phyloP scores from a whole-genome alignment of 2,329 filamentous ascomycete species.

The Calonectria crousiana region DNA sequence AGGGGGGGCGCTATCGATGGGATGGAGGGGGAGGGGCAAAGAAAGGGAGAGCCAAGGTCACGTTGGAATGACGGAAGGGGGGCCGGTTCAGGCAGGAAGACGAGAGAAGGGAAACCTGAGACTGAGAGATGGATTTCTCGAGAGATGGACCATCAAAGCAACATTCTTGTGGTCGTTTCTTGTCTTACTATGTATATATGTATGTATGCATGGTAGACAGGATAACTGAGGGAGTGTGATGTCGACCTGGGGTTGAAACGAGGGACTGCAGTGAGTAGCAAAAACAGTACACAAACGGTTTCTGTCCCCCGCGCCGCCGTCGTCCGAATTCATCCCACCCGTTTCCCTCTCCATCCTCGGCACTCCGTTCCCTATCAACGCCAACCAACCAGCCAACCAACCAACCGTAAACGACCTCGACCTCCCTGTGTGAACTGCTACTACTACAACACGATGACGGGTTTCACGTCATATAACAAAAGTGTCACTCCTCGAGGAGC shows the following conservation, averaged over 20 bases:
- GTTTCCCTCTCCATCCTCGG: not conserved
- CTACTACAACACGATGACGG: conserved; percentile 1
- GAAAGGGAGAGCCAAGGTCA: not conserved
- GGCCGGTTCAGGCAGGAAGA: not conserved
- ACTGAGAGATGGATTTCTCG: not conserved
- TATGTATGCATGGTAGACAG: not conserved
- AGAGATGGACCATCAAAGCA: not conserved
- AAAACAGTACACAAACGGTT: not conserved
- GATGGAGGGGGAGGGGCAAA: conserved; percentile 7
- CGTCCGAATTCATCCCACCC: not conserved
- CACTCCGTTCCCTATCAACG: not conserved
- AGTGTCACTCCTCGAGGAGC: not conserved
- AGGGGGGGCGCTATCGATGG: conserved; percentile 1
- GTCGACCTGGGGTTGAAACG: not conserved
- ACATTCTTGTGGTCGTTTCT: conserved; percentile 5
- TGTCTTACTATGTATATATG: not conserved
- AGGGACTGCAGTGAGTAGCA: not conserved
- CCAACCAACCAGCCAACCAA: not conserved
- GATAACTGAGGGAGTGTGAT: conserved; percentile 5
- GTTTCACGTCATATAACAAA: not conserved
- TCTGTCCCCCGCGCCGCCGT: not conserved
- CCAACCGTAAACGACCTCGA: not conserved
- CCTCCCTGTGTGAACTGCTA: conserved; percentile 14
- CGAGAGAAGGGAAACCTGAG: too few relatives aligned
- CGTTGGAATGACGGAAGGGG: not conserved